Percentiles rank a stretch among this genome's conserved stretches.
phyloP scores from a whole-genome alignment of 345 rosid genomes.

The Reutealis trisperma region DNA sequence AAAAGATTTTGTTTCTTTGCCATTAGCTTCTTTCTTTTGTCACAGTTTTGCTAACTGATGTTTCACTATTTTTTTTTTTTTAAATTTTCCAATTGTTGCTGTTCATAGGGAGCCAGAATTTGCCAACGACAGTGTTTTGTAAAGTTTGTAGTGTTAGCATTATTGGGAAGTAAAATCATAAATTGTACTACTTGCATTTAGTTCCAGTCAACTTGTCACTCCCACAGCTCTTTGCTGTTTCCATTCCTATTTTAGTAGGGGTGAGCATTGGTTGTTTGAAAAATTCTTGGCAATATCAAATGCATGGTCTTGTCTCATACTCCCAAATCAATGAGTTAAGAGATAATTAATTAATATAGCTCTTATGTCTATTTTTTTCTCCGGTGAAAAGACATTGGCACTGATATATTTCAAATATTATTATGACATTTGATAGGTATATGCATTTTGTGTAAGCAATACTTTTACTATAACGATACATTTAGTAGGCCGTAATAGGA shows the following conservation, averaged over 20 bases:
- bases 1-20: conserved; percentile 30
- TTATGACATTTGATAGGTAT: too few species aligned
- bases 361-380: too few species aligned
- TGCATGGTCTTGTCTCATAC: too few species aligned
- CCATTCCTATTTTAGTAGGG: neutral
- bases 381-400: too few species aligned
- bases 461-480: too few species aligned
- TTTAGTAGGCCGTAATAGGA: too few species aligned
- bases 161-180: conserved; percentile 15
- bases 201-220: conserved; percentile 6
- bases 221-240: neutral
- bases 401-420: too few species aligned
- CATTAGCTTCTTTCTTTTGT: conserved; percentile 32
- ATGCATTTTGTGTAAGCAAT: too few species aligned
- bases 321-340: too few species aligned
- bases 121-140: conserved; percentile 17
- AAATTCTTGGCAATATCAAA: too few species aligned
- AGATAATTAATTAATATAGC: too few species aligned
- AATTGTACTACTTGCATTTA: conserved; percentile 13
- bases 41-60: conserved; percentile 45
- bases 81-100: conserved; percentile 10
- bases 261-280: neutral
- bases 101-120: conserved; percentile 26
- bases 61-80: conserved; percentile 21
- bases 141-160: conserved; percentile 30